Evolutionary conservation across 2,329 filamentous ascomycete genomes (phyloP).

Genomic region (Ophidiomyces ophidiicola): DNA sequence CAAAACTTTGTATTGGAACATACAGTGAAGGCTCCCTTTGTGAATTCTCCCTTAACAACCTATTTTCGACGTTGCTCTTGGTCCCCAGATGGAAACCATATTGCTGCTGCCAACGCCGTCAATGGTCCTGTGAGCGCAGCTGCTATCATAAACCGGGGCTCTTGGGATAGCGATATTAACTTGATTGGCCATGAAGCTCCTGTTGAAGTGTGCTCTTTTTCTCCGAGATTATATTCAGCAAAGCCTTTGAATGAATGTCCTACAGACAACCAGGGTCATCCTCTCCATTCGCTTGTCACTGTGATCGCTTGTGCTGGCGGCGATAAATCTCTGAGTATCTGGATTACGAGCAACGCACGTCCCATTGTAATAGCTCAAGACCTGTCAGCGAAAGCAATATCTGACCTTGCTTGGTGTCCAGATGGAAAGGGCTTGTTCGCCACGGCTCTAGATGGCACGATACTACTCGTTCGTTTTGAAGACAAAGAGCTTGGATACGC

Average conservation of each 20-base stretch:
- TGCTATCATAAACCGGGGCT: slow-evolving; percentile 81
- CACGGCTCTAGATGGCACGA: slow-evolving; percentile 78
- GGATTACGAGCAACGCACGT: slow-evolving; percentile 91
- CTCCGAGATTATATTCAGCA: slow-evolving; percentile 71
- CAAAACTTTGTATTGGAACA: slow-evolving; percentile 93
- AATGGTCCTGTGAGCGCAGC: slow-evolving; percentile 96
- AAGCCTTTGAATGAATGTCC: slow-evolving; percentile 47
- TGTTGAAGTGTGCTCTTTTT: slow-evolving; percentile 94
- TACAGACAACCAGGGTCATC: slow-evolving; percentile 30
- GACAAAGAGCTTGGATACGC: slow-evolving; percentile 82
- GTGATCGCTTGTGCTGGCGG: slow-evolving; percentile 95
- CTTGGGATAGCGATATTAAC: slow-evolving; percentile 95
- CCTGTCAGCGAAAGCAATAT: slow-evolving; percentile 78
- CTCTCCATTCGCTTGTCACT: slow-evolving; percentile 52
- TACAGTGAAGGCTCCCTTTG: slow-evolving; percentile 79
- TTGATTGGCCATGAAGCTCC: slow-evolving; percentile 94
- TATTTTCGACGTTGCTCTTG: slow-evolving; percentile 95
- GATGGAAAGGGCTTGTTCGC: slow-evolving; percentile 79
- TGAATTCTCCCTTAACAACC: slow-evolving; percentile 83
- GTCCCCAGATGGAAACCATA: slow-evolving; percentile 95
- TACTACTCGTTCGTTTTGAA: slow-evolving; percentile 70
- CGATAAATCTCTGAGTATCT: slow-evolving; percentile 90
- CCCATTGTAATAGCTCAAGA: slow-evolving; percentile 86
- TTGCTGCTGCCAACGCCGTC: slow-evolving; percentile 90
- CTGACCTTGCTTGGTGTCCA: slow-evolving; percentile 85